phyloP scores from a whole-genome alignment of 2,329 filamentous ascomycete genomes.

The Phialophora tarda region DNA sequence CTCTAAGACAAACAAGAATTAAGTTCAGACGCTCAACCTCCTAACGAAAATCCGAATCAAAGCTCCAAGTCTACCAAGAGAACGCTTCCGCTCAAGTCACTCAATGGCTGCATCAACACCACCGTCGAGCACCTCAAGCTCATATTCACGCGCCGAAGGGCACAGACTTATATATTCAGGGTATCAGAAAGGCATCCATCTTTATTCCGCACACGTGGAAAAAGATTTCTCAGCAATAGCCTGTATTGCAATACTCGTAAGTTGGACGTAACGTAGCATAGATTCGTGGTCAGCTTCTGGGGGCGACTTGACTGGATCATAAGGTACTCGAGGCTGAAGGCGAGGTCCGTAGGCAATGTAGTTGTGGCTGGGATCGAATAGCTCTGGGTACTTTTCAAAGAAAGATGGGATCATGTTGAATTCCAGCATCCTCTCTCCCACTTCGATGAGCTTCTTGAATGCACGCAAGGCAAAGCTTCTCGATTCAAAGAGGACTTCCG shows the following conservation, averaged over 20 bases:
- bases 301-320: constrained; percentile 8
- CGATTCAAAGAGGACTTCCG: constrained; percentile 14
- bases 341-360: constrained; percentile 8
- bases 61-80: background rate
- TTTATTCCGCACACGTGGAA: background rate
- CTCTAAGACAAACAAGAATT: too few relatives aligned
- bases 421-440: background rate
- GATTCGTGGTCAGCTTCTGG: background rate
- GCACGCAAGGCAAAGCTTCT: constrained; percentile 3
- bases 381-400: constrained; percentile 23
- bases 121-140: background rate
- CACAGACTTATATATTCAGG: background rate
- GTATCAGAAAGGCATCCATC: background rate
- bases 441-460: constrained; percentile 5
- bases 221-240: background rate
- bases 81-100: background rate
- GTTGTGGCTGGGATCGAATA: constrained; percentile 13
- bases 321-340: constrained; percentile 13
- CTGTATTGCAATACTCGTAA: background rate
- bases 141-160: background rate
- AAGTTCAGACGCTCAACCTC: background rate
- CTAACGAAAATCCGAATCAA: background rate
- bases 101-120: constrained; percentile 3
- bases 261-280: constrained; percentile 1
- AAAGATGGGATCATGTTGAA: constrained; percentile 18